Evolutionary conservation across 305 asterid genomes (phyloP), one percentile per base, ranked within the genome.

Genomic region (Caryopteris hybrid): DNA sequence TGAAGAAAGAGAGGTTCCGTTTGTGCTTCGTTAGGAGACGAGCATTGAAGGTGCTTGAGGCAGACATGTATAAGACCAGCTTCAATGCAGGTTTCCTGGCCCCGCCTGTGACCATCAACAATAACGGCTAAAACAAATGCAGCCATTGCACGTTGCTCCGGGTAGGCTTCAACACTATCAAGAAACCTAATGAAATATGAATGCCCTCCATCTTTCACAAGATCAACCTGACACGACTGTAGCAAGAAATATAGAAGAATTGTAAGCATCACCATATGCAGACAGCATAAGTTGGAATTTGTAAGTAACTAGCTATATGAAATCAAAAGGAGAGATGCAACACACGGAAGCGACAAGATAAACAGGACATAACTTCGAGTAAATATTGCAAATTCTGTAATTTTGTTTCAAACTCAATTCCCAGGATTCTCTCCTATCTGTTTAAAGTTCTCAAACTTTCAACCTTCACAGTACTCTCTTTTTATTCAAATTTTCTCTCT

Each of bases 91-190:
- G 87, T 88, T 80, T 91, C 96, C 85, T 95, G 98, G 62, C 99
- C 99, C 76, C 85, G 79, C 81, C 92, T 86, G 77, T 91, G 91
- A 75, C 97, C 93, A 80, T 95, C 99, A 65, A 89, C 96, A 79
- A 91, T 89, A 72, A 95, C 98, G 22, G 97, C 97, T 87, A 95
- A 80, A 54, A 95, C 99, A 85, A 95, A 95, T 64, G 96, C 99
- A 85, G 98, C 98, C 99, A 95, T 95, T 56, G 99, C 98, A 55
- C 99, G 91, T 81, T 95, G 99, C 78, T 95, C 99, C 2, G 98
- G 99, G 55, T 82, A 95, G 60, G 97, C 99, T 74, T 95, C 99
- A 64, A 85, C 79, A 68, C 98, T 89, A 66, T 91, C 99, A 6
- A 95, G 94, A 79, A 95, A 95, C 80, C 82, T 84, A 71, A 92